Evolutionary conservation across 805 yeast species (phyloP).

Genomic region (Teunomyces lycoperdinae): DNA sequence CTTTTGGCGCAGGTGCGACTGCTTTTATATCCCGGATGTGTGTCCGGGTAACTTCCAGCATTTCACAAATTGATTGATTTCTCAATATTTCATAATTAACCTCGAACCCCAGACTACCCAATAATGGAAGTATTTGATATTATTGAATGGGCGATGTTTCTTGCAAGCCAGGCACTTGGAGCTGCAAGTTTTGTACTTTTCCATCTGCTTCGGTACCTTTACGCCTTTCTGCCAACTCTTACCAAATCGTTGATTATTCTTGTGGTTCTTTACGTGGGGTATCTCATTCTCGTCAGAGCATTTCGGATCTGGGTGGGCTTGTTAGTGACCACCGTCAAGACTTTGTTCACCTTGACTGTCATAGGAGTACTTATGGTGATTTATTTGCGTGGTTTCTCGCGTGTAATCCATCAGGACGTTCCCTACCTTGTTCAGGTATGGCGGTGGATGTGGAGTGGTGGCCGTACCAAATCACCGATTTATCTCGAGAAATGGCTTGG

Average conservation of each 20-base stretch:
- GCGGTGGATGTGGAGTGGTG: background rate
- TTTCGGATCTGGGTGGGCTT: slow-evolving; percentile 21
- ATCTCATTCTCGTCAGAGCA: slow-evolving; percentile 13
- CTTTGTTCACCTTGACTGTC: slow-evolving; percentile 13
- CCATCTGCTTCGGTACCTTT: slow-evolving; percentile 5
- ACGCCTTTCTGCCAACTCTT: background rate
- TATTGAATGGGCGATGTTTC: slow-evolving; percentile 7
- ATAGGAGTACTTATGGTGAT: slow-evolving; percentile 13
- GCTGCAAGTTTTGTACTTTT: background rate
- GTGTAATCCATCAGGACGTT: slow-evolving; percentile 17
- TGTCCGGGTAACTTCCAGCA: slow-evolving; percentile 18
- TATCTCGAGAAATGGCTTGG: background rate
- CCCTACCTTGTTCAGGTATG: slow-evolving; percentile 7
- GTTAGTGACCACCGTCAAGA: slow-evolving; percentile 17
- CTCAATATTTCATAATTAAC: background rate
- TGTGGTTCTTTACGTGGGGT: slow-evolving; percentile 16
- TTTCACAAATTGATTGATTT: background rate
- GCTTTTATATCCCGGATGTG: background rate
- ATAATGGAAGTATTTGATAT: slow-evolving; percentile 7
- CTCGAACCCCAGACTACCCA: background rate
- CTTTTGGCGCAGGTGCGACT: background rate
- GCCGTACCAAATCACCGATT: background rate
- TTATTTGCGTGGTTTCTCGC: slow-evolving; percentile 21
- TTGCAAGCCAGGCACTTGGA: background rate
- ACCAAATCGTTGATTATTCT: slow-evolving; percentile 13